These are phyloP conservation scores for Phoma herbarum DNA, from an alignment of 2,329 filamentous ascomycete genomes.

Conservation along the genomic window DNA sequence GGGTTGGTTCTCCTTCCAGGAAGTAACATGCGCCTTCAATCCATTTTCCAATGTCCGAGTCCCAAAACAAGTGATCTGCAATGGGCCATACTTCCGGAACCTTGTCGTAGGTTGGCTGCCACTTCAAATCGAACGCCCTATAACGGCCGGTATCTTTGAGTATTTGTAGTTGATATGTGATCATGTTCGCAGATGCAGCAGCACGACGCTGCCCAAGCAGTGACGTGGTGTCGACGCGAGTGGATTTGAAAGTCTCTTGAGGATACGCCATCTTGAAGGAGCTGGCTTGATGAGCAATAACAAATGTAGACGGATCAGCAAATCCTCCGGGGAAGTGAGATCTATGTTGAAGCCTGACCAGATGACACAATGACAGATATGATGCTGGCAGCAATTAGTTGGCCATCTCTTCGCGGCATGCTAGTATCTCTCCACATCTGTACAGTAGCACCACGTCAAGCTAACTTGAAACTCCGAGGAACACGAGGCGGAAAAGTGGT, in stretches of 20 bases:
- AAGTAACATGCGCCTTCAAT: slow-evolving; percentile 12
- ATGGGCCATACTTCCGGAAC: slow-evolving; percentile 4
- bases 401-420: neutral
- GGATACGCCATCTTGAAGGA: slow-evolving; percentile 4
- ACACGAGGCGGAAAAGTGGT: neutral
- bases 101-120: slow-evolving; percentile 6
- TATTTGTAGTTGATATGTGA: slow-evolving; percentile 2
- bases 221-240: neutral
- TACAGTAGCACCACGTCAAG: neutral
- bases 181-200: slow-evolving; percentile 7
- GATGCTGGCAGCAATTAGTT: neutral
- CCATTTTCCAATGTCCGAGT: slow-evolving; percentile 8
- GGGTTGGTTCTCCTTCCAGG: neutral
- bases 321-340: neutral
- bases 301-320: neutral
- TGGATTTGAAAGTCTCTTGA: neutral
- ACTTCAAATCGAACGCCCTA: slow-evolving; percentile 2
- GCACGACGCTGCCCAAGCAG: slow-evolving; percentile 10
- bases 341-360: neutral
- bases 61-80: slow-evolving; percentile 4
- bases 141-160: slow-evolving; percentile 6
- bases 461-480: neutral
- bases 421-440: neutral
- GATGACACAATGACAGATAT: neutral
- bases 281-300: neutral